Evolutionary conservation across 1,284 basidiomycete genomes (phyloP).

Genomic region (Singerocomus inundabilis): DNA sequence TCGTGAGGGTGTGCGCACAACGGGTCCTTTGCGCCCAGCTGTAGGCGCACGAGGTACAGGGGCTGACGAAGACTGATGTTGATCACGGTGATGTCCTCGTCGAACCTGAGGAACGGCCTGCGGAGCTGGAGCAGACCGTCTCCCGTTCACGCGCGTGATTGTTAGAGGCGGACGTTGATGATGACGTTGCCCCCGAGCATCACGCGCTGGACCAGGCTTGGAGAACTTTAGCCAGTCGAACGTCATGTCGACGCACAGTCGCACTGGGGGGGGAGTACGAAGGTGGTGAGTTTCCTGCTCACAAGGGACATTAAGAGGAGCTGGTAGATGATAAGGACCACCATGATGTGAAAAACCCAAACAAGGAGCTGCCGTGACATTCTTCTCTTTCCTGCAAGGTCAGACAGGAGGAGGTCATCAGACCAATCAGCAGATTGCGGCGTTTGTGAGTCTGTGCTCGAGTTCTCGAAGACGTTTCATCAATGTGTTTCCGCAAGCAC

Average conservation of each 20-base stretch:
- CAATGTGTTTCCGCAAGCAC: constrained; percentile 22
- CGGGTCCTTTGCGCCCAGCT: constrained; percentile 19
- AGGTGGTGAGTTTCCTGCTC: constrained; percentile 10
- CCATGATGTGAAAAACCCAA: constrained; percentile 26
- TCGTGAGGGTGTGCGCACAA: constrained; percentile 10
- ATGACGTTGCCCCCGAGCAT: constrained; percentile 17
- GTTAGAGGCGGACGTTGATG: constrained; percentile 17
- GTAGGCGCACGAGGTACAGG: constrained; percentile 14
- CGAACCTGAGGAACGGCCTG: constrained; percentile 21
- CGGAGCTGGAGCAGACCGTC: constrained; percentile 17
- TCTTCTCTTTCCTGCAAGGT: constrained; percentile 29
- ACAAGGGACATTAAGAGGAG: constrained; percentile 31
- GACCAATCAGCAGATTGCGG: constrained; percentile 30
- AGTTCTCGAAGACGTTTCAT: constrained; percentile 34
- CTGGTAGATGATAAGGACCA: constrained; percentile 28
- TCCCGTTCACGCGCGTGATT: constrained; percentile 18
- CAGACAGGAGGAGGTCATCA: constrained; percentile 27
- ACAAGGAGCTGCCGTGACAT: constrained; percentile 26
- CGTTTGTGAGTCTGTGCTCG: constrained; percentile 24
- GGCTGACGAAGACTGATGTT: constrained; percentile 6
- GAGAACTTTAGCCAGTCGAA: constrained; percentile 31
- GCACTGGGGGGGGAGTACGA: constrained; percentile 11
- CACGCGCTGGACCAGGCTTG: constrained; percentile 16
- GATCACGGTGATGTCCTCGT: constrained; percentile 24
- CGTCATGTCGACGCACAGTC: constrained; percentile 19